Base-by-base conservation (phyloP, 495 filamentous ascomycete species). In the Thermochaetoides thermophila region DNA sequence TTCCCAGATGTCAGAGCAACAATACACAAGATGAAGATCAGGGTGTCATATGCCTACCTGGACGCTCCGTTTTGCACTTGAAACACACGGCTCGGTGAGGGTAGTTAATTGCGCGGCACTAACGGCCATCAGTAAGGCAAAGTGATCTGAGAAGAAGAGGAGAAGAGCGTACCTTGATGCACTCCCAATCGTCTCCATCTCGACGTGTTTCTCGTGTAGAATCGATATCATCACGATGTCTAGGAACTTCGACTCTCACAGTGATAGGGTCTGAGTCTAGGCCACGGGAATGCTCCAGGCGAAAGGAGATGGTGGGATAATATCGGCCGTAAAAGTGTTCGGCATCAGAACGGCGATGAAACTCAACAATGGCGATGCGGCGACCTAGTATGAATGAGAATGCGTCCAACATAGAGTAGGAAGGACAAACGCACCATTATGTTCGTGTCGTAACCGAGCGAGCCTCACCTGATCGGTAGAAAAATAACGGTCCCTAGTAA, bases 81-180 rank as follows among this genome's bases (percentile, higher is more conserved):
- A 76, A 83, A 53, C 83, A 91, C 27, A 73, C 68, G 5, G 58
- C 53, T 23, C 81, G 73, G 20, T 73, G 69, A 0, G 78, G 63
- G 38, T 73, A 87, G 48, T 89, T 91, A 27, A 75, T 50, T 32
- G 74, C 68, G 24, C 68, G 61, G 49, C 83, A 87, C 83, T 89
- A 47, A 17, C 0, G 14, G 4, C 20, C 18, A 38, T 21, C 31
- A 28, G 17, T 19, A 11, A 15, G 1, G 17, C 29, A 8, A 27
- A 18, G 12, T 4, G 9, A 2, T 13, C 14, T 17, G 2, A 14
- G 3, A 2, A 30, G 8, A 2, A 4, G 22, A 28, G 7, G 11
- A 0, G 10, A 7, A 13, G 8, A 12, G 6, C 41, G 31, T 43
- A 86, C 81, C 45, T 71, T 69, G 33, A 70, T 61, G 44, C 83